Base-by-base conservation (phyloP, 371 early-diverging fungal species). In the Rhizopus delemar region DNA sequence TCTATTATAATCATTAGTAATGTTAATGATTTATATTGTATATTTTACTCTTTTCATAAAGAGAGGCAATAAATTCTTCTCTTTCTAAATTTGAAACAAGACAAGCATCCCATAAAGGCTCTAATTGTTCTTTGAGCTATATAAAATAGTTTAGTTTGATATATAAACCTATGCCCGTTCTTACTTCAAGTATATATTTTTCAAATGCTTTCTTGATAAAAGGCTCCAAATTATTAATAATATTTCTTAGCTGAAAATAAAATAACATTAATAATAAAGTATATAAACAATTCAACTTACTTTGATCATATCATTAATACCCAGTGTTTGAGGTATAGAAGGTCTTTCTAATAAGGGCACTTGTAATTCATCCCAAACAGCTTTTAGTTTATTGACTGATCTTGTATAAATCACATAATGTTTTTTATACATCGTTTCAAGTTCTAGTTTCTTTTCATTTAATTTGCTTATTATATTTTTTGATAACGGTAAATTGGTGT, bases 21-120 rank as follows among this genome's bases (percentile, higher is more conserved):
- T 66, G 55, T 15, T 28, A 32, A 32, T 34, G 46, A 54, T 15
- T 15, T 34, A 58, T 38, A 12, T 56, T 57, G 8, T 60, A 63
- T 49, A 8, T 59, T 75, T 74, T 65, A 84, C 84, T 73, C 56
- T 70, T 52, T 53, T 74, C 64, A 71, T 70, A 75, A 41, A 77
- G 70, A 57, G 53, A 68, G 33, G 59, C 60, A 53, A 75, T 80
- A 65, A 67, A 78, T 16, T 69, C 78, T 51, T 63, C 78, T 63
- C 70, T 75, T 68, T 74, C 74, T 41, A 66, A 48, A 51, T 78
- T 75, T 8, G 75, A 61, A 45, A 83, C 65, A 31, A 85, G 52
- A 28, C 78, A 75, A 38, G 71, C 76, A 58, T 78, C 77, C 78
- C 78, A 76, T 22, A 75, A 54, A 33, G 66, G 62, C 35, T 59